Evolutionary conservation across 257 asterid genomes (phyloP).

Genomic region (Lithospermum erythrorhizon): DNA sequence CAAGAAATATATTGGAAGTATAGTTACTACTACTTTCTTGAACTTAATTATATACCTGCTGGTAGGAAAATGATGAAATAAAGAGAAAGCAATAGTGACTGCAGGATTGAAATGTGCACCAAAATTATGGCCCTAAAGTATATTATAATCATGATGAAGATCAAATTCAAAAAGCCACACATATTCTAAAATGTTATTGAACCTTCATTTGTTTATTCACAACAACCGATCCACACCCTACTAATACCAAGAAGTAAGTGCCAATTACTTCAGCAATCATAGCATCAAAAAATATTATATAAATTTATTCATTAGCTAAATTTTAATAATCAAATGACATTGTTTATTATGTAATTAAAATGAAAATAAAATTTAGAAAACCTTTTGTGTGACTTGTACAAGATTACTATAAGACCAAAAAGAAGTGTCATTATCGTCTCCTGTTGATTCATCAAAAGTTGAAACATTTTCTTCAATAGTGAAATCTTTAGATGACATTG

Average conservation of each 20-base stretch:
- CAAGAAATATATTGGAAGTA: too few species aligned
- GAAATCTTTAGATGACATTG: slow-evolving; percentile 22
- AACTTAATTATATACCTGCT: slow-evolving; percentile 24
- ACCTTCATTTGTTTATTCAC: slow-evolving; percentile 38
- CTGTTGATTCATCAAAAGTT: not conserved
- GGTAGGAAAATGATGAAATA: slow-evolving; percentile 41
- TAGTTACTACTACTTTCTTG: too few species aligned
- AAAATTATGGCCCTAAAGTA: slow-evolving; percentile 56
- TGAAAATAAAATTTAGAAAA: not conserved
- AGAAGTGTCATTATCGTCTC: slow-evolving; percentile 15
- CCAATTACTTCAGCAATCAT: slow-evolving; percentile 56
- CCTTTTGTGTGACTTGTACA: slow-evolving; percentile 42
- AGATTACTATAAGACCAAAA: slow-evolving; percentile 33
- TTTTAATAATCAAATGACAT: too few species aligned
- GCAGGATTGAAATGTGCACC: slow-evolving; percentile 75
- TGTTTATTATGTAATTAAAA: too few species aligned
- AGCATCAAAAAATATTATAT: slow-evolving; percentile 6
- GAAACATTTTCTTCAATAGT: slow-evolving; percentile 22
- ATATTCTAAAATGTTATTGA: slow-evolving; percentile 50
- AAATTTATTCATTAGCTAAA: too few species aligned
- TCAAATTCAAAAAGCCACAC: slow-evolving; percentile 43
- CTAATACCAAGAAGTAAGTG: slow-evolving; percentile 46
- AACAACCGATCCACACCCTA: slow-evolving; percentile 58
- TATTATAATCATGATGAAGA: slow-evolving; percentile 51
- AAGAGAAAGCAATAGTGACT: slow-evolving; percentile 49